Evolutionary conservation across 345 rosid genomes (phyloP), one percentile per base, ranked within the genome.

Genomic region (Brassica rapa): DNA sequence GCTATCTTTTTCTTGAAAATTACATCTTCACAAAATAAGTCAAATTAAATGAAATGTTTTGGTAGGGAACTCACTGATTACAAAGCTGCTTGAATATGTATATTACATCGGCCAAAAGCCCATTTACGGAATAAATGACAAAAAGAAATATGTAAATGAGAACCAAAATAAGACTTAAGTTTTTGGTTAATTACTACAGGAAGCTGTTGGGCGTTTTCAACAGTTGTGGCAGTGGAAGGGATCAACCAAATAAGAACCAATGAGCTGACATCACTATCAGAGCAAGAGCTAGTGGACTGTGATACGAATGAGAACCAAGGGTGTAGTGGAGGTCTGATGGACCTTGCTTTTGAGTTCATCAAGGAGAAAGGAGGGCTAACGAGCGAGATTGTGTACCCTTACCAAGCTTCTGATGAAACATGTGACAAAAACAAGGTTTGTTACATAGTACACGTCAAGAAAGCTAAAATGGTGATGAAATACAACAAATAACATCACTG

Each of bases 171-270:
- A 30, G 15, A 16, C 62, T 51, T 51, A 62, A 11, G 14, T n/a
- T 43, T 61, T n/a, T 73, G 57, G 56, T 66, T 27, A 27, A 27
- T 27, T 46, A 23, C 16, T 74, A 62, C 82, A 88, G 97, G 97
- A 53, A 93, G 98, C 70, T 93, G 97, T 74, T 91, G 98, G 98
- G 98, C 95, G 23, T 93, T 93, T 85, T 93, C 95, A 19, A 86
- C 98, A 0, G 83, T 93, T 30, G 93, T 87, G 5, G 92, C 95
- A 0, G 92, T 93, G 76, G 97, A 93, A 74, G 97, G 98, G 55
- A 86, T 91, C 7, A 91, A 91, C 78, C 87, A 89, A 80, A 91
- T 93, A 49, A 86, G 85, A 51, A 91, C 92, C 0, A 87, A 89
- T 5, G 77, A 87, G 11, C 71, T 93, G 16, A 83, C 86, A 43